These are phyloP conservation scores for Xanthoparmelia taractica DNA, from an alignment of 495 filamentous ascomycete genomes.

Conservation along the genomic window DNA sequence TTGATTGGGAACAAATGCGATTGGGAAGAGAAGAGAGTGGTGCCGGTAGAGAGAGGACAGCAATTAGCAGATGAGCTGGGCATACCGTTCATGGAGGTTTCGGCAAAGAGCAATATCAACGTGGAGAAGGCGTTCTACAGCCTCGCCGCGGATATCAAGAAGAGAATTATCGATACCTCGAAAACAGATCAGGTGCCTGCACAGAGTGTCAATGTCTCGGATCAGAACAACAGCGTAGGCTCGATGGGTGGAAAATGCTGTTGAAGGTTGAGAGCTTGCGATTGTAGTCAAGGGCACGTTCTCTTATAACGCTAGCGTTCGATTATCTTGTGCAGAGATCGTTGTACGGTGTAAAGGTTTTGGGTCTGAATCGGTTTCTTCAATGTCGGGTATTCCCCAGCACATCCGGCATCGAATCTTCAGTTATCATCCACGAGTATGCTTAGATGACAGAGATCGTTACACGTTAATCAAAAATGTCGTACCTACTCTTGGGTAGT, in stretches of 20 bases:
- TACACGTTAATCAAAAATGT: neutral
- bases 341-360: conserved; percentile 15
- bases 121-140: conserved; percentile 98
- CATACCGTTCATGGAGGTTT: conserved; percentile 97
- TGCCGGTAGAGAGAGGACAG: conserved; percentile 89
- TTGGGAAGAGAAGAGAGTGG: conserved; percentile 96
- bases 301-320: neutral
- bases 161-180: conserved; percentile 78
- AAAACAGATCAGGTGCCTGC: conserved; percentile 61
- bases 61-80: conserved; percentile 90
- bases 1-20: conserved; percentile 99
- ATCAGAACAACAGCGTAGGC: conserved; percentile 49
- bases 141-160: conserved; percentile 96
- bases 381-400: conserved; percentile 13
- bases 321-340: conserved; percentile 7
- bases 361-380: conserved; percentile 5
- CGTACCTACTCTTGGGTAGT: neutral
- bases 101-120: conserved; percentile 98
- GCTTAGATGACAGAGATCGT: neutral
- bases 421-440: neutral
- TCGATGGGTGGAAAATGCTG: conserved; percentile 78
- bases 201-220: conserved; percentile 67
- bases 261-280: conserved; percentile 35
- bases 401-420: conserved; percentile 8
- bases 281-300: neutral